Conservation (phyloP, 768 basidiomycete species). For the Boletus speciosus region DNA sequence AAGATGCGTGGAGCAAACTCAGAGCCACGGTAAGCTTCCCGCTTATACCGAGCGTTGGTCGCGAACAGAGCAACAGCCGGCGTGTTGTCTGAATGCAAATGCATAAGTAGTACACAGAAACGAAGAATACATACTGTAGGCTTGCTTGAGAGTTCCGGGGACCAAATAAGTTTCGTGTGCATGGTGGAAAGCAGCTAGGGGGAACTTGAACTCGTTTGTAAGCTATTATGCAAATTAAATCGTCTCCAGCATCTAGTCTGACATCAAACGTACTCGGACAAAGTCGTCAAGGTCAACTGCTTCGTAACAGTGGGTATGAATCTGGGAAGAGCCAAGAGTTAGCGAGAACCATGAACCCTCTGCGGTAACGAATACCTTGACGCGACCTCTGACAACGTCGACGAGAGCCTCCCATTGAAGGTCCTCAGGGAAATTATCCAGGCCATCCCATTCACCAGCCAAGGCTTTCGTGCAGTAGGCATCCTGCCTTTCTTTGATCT, state of each 20-base stretch:
- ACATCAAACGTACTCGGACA: slow-evolving; percentile 50
- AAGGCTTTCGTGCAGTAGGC: slow-evolving; percentile 46
- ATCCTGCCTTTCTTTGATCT: slow-evolving; percentile 55
- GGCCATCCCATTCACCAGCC: slow-evolving; percentile 36
- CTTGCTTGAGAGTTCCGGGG: slow-evolving; percentile 72
- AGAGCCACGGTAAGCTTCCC: slow-evolving; percentile 60
- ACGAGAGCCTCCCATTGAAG: slow-evolving; percentile 74
- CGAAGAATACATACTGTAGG: slow-evolving; percentile 39
- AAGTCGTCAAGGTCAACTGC: slow-evolving; percentile 68
- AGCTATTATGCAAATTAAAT: slow-evolving; percentile 43
- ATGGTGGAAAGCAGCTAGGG: slow-evolving; percentile 78
- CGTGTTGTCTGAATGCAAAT: slow-evolving; percentile 37
- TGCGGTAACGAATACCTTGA: slow-evolving; percentile 46
- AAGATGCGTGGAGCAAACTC: slow-evolving; percentile 64
- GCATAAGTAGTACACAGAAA: not conserved
- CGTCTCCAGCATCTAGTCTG: not conserved
- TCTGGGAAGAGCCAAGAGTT: slow-evolving; percentile 11
- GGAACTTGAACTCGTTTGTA: slow-evolving; percentile 87
- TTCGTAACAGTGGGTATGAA: slow-evolving; percentile 45
- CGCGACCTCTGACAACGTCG: slow-evolving; percentile 81
- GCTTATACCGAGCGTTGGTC: slow-evolving; percentile 66
- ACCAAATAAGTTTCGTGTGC: slow-evolving; percentile 92
- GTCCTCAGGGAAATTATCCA: slow-evolving; percentile 64
- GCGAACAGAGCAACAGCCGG: slow-evolving; percentile 82
- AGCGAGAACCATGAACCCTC: not conserved